Evolutionary conservation across 2,329 filamentous ascomycete species (phyloP), one percentile per base, ranked within the genome.

Genomic region (Trichophyton schoenleinii): DNA sequence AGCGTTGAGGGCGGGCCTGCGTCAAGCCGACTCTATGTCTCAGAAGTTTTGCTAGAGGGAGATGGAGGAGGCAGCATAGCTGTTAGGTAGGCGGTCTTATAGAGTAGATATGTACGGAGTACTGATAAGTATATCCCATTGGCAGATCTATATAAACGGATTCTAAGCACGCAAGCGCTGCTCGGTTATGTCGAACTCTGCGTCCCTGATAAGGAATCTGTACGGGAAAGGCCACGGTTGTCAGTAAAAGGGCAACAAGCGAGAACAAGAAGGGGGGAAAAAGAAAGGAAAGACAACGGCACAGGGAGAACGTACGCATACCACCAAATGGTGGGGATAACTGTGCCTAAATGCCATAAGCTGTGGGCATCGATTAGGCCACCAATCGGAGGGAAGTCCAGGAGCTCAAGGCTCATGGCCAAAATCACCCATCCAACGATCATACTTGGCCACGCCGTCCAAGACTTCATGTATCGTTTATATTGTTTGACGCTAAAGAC

Each of bases 331-430:
- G 89, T 89, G 8, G 94, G 94, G 36, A 83, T 82, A 58, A 99
- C 92, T 0, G 94, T 99, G 61, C 91, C 90, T 64, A 96, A 72
- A 80, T 99, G 94, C 94, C 94, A 99, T 65, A 99, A 74, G 69
- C 89, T 91, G 76, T 99, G 94, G 3, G 94, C 94, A 79, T 99
- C 94, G 58, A 99, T 75, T 73, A 87, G 85, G 6, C 89, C 88
- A 72, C 83, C 80, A 76, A 88, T 81, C 1, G 94, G 94, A 60
- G 94, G 84, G 69, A 99, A 99, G 74, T 99, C 94, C 65, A 97
- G 83, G 67, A 99, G 73, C 77, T 99, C 94, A 73, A 99, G 79
- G 73, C 92, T 92, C 94, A 99, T 99, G 41, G 89, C 91, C 71
- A 92, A 77, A 68, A 92, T 84, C 67, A 99, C 82, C 91, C 91